Evolutionary conservation across 345 rosid species (phyloP).

Genomic region (Pistacia integerrima): DNA sequence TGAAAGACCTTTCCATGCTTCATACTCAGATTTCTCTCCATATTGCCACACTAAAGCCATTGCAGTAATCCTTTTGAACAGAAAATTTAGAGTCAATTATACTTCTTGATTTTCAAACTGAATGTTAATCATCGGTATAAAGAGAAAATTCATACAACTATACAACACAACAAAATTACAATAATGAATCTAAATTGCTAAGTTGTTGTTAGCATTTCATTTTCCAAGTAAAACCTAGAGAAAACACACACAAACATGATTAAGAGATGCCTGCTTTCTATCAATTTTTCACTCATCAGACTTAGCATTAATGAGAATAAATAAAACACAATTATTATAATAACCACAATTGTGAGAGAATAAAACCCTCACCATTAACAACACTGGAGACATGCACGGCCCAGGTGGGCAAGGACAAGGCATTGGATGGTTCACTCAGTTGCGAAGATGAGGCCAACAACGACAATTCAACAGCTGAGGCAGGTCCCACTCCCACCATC

Average conservation of each 20-base stretch:
- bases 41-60: constrained; percentile 96
- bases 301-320: neutral
- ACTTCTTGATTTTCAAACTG: neutral
- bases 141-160: neutral
- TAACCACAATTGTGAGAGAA: neutral
- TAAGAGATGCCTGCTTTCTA: neutral
- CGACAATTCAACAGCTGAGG: constrained; percentile 52
- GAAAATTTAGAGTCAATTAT: constrained; percentile 1
- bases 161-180: neutral
- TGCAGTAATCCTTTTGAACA: constrained; percentile 67
- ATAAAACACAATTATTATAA: neutral
- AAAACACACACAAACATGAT: neutral
- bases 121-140: neutral
- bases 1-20: constrained; percentile 95
- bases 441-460: constrained; percentile 43
- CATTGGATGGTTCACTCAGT: constrained; percentile 80
- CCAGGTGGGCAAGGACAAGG: constrained; percentile 93
- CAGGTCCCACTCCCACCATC: constrained; percentile 39
- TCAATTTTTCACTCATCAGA: neutral
- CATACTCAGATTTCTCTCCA: constrained; percentile 83
- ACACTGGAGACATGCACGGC: constrained; percentile 91
- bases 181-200: neutral
- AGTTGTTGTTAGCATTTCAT: neutral
- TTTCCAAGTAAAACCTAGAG: neutral
- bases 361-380: constrained; percentile 56